Conservation (phyloP, 1,284 basidiomycete species). For the Apiotrichum domesticum region DNA sequence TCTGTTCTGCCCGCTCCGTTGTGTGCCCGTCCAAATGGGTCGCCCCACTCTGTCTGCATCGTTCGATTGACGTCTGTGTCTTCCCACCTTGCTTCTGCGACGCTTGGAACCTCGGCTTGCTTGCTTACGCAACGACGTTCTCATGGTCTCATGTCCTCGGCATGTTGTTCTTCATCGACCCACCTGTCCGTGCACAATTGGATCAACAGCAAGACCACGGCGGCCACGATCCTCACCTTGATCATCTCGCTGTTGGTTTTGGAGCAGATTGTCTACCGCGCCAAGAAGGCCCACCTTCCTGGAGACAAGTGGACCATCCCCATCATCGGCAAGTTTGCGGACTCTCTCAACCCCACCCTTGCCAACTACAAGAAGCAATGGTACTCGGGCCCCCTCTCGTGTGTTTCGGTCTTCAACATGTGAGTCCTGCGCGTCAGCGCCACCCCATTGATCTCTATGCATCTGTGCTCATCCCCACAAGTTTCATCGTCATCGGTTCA, state of each 20-base stretch:
- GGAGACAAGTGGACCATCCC: conserved; percentile 88
- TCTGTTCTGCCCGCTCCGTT: no score
- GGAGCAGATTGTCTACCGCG: conserved; percentile 71
- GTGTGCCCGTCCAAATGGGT: no score
- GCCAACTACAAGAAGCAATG: conserved; percentile 85
- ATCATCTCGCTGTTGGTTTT: conserved; percentile 44
- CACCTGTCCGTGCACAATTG: not conserved
- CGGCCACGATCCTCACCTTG: conserved; percentile 40
- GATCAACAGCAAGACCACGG: conserved; percentile 36
- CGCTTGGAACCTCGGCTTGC: not conserved
- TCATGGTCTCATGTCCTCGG: no score
- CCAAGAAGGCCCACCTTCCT: conserved; percentile 79
- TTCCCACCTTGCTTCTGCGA: not conserved
- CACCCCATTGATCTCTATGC: not conserved
- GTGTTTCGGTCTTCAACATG: conserved; percentile 94
- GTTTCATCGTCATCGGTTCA: conserved; percentile 95
- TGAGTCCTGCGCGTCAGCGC: conserved; percentile 47
- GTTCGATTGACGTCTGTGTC: not conserved
- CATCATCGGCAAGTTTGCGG: conserved; percentile 84
- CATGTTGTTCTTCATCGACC: no score
- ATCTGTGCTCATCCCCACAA: conserved; percentile 37
- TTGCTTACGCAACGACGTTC: no score
- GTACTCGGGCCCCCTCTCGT: conserved; percentile 75
- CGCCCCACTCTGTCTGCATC: no score
- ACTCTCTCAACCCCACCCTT: conserved; percentile 80